A percentile compares a stretch with the other conserved stretches of the same genome.
These are phyloP conservation scores for Lipomyces starkeyi DNA, from an alignment of 805 yeast species.

Conservation along the genomic window DNA sequence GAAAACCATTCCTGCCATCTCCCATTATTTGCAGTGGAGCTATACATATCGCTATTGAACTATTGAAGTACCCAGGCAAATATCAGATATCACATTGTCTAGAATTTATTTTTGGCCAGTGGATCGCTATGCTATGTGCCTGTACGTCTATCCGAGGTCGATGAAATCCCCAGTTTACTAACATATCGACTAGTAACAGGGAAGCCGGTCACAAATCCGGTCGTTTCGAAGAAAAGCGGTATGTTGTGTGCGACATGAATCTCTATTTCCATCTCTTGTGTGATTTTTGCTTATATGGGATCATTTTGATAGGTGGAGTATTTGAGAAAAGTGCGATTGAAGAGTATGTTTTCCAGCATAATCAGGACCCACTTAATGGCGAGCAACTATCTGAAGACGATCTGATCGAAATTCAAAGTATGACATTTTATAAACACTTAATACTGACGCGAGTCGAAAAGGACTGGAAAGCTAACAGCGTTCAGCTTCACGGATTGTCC, in stretches of 20 bases:
- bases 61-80: not conserved
- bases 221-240: constrained; percentile 58
- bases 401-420: constrained; percentile 53
- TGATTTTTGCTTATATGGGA: not conserved
- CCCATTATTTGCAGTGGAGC: too few relatives aligned
- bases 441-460: not conserved
- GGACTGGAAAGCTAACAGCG: not conserved
- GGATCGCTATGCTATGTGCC: not conserved
- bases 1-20: too few relatives aligned
- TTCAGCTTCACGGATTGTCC: constrained; percentile 44
- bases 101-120: not conserved
- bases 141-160: not conserved
- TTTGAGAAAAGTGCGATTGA: constrained; percentile 69
- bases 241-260: not conserved
- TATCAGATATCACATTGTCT: not conserved
- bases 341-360: constrained; percentile 65
- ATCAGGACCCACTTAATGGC: constrained; percentile 76
- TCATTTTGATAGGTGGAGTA: constrained; percentile 59
- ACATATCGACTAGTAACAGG: constrained; percentile 61
- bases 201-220: constrained; percentile 70
- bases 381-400: constrained; percentile 65
- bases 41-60: not conserved
- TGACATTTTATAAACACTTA: not conserved
- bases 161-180: not conserved
- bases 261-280: constrained; percentile 37